Evolutionary conservation across 805 yeast genomes (phyloP), one percentile per base, ranked within the genome.

Genomic region (Suhomyces prunicola): DNA sequence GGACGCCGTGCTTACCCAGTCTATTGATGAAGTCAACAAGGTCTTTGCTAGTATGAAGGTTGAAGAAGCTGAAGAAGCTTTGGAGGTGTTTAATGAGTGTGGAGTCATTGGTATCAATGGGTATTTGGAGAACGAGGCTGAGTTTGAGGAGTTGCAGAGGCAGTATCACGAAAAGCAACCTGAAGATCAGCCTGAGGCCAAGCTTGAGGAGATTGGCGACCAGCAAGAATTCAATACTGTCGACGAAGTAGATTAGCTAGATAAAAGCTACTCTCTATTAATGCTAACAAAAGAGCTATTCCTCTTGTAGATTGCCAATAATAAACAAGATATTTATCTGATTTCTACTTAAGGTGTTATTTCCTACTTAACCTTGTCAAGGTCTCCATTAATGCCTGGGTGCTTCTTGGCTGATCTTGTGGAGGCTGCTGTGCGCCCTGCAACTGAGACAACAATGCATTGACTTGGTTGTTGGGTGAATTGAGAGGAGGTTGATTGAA

Each of bases 61-160:
- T 4, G 87, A 79, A 9, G 92, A 89, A 40, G 97, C 97, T 5
- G 98, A 93, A 66, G 67, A 71, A 7, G 77, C 88, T 6, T 79
- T 93, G 59, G 92, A 85, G 55, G 67, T 83, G 48, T 85, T 93
- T 63, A 87, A 90, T 60, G 83, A 86, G 62, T 87, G 91, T 63
- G 91, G 89, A 9, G 91, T 90, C 31, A 85, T 93, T 63, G 90
- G 93, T 35, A 84, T 93, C 40, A 88, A 85, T 60, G 96, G 87
- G 0, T 70, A 86, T 36, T 69, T 88, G 50, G 94, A 88, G 59
- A 83, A 87, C 64, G 91, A 87, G 64, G 74, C 80, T 19, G 89
- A 88, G 53, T 88, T 87, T 68, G 68, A 80, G 51, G 74, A 77
- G 54, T 67, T 82, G 50, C 77, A 80, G 59, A 71, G 80, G 52